Evolutionary conservation across 495 filamentous ascomycete species (phyloP).

Genomic region (Chaetomium tenue): DNA sequence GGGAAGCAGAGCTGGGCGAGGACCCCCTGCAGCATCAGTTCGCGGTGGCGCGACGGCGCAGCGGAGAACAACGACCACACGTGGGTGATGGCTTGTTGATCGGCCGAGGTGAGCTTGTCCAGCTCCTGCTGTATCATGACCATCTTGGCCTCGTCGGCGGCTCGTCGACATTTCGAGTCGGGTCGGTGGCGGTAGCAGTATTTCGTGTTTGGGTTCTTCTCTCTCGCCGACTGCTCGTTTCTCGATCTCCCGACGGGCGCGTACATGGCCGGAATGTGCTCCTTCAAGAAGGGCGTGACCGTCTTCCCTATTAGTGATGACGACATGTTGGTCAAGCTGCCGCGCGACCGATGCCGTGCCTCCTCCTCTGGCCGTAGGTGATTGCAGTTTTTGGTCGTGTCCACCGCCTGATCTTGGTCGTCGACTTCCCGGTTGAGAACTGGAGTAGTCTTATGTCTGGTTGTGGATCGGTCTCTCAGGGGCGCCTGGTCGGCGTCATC

Average conservation of each 20-base stretch:
- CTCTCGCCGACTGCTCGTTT: conserved; percentile 41
- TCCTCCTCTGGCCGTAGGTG: conserved; percentile 44
- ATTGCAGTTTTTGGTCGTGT: conserved; percentile 40
- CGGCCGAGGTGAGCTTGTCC: conserved; percentile 68
- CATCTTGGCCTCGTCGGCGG: conserved; percentile 94
- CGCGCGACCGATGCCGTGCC: conserved; percentile 33
- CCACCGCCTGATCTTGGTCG: conserved; percentile 1
- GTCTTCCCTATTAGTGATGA: conserved; percentile 52
- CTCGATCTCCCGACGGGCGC: conserved; percentile 59
- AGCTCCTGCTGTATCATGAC: conserved; percentile 86
- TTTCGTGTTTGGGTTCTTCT: conserved; percentile 69
- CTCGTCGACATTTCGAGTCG: conserved; percentile 87
- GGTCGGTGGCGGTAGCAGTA: conserved; percentile 96
- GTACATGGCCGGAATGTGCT: conserved; percentile 83
- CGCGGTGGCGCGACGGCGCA: conserved; percentile 86
- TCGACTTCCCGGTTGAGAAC: conserved; percentile 13
- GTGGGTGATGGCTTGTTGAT: conserved; percentile 87
- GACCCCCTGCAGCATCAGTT: conserved; percentile 93
- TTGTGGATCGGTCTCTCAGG: conserved; percentile 21
- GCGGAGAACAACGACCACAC: conserved; percentile 98
- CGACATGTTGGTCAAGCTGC: conserved; percentile 46
- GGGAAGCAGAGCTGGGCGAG: conserved; percentile 96
- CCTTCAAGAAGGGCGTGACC: conserved; percentile 77
- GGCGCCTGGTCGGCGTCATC: conserved; percentile 32
- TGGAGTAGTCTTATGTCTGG: conserved; percentile 22